These are phyloP conservation scores for Sporisorium graminicola DNA, from an alignment of 1,284 basidiomycete species.

Conservation along the genomic window DNA sequence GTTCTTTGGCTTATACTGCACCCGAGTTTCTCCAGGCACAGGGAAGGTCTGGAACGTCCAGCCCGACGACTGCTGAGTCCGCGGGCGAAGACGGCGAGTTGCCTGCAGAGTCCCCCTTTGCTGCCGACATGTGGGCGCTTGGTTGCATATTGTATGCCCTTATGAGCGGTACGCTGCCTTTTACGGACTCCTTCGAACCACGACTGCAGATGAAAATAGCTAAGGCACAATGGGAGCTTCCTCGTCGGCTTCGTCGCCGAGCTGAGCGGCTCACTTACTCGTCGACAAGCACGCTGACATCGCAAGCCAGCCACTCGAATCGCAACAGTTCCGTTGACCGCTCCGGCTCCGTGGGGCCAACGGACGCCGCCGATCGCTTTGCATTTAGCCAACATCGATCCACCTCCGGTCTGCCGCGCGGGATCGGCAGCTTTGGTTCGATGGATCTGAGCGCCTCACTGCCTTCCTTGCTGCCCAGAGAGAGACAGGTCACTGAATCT, in stretches of 20 bases:
- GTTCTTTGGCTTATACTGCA: slow-evolving; percentile 59
- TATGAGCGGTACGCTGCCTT: slow-evolving; percentile 57
- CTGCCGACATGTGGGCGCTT: slow-evolving; percentile 64
- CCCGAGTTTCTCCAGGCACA: slow-evolving; percentile 56
- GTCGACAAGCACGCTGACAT: slow-evolving; percentile 28
- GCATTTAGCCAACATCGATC: slow-evolving; percentile 33
- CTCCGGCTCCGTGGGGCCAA: slow-evolving; percentile 20
- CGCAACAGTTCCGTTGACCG: slow-evolving; percentile 24
- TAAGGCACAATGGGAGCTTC: slow-evolving; percentile 61
- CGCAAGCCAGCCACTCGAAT: slow-evolving; percentile 22
- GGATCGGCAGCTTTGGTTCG: slow-evolving; percentile 8
- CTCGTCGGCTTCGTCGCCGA: slow-evolving; percentile 48
- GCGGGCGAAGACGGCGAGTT: slow-evolving; percentile 12
- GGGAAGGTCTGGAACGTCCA: slow-evolving; percentile 25
- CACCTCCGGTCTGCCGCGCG: slow-evolving; percentile 11
- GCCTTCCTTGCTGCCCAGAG: slow-evolving; percentile 37
- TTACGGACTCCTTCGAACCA: slow-evolving; percentile 61
- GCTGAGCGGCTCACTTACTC: slow-evolving; percentile 35
- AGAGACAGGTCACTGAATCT: slow-evolving; percentile 32
- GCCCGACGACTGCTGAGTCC: slow-evolving; percentile 17
- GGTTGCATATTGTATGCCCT: slow-evolving; percentile 65
- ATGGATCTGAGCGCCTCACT: slow-evolving; percentile 55
- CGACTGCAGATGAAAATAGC: slow-evolving; percentile 63
- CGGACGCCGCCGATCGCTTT: slow-evolving; percentile 24
- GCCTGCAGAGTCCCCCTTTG: slow-evolving; percentile 50